These are phyloP conservation scores for Umbelopsis ramanniana DNA, from an alignment of 192 early-diverging fungal genomes.

Conservation along the genomic window DNA sequence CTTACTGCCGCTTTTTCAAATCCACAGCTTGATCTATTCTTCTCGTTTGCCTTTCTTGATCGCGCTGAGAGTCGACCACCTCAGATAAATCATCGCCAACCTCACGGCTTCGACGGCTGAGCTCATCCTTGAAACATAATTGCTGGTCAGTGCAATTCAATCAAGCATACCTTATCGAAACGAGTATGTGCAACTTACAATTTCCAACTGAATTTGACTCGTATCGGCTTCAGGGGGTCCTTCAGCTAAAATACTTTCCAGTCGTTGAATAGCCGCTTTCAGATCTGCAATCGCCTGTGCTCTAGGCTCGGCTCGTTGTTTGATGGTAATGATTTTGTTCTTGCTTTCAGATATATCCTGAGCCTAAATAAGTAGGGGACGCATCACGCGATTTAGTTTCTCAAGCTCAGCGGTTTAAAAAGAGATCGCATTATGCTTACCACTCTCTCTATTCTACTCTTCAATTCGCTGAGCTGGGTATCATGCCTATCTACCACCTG, in stretches of 20 bases:
- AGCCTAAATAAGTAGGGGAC: too few relatives aligned
- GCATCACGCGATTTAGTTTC: too few relatives aligned
- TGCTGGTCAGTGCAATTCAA: not conserved
- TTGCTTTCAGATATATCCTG: slow-evolving; percentile 34
- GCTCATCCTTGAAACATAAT: slow-evolving; percentile 26
- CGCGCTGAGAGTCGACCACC: slow-evolving; percentile 38
- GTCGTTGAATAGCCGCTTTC: slow-evolving; percentile 38
- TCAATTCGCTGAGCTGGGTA: slow-evolving; percentile 18
- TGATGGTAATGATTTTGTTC: slow-evolving; percentile 37
- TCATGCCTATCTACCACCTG: slow-evolving; percentile 16
- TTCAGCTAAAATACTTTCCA: slow-evolving; percentile 31
- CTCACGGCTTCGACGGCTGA: slow-evolving; percentile 26
- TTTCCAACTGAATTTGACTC: slow-evolving; percentile 29
- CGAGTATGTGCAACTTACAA: slow-evolving; percentile 34
- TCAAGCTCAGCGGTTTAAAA: not conserved
- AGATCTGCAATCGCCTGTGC: slow-evolving; percentile 31
- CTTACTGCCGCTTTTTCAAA: slow-evolving; percentile 37
- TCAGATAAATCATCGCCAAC: slow-evolving; percentile 37
- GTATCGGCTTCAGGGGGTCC: slow-evolving; percentile 33
- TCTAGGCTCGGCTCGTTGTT: slow-evolving; percentile 39
- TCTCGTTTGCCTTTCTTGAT: slow-evolving; percentile 34
- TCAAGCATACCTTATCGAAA: not conserved
- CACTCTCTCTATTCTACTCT: slow-evolving; percentile 41
- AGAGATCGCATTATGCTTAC: slow-evolving; percentile 4
- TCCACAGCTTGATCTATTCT: slow-evolving; percentile 21